A percentile compares a stretch with the other conserved stretches of the same genome.
These are phyloP conservation scores for Monosporozyma yasuniensis DNA, from an alignment of 805 yeast species.

Conservation along the genomic window DNA sequence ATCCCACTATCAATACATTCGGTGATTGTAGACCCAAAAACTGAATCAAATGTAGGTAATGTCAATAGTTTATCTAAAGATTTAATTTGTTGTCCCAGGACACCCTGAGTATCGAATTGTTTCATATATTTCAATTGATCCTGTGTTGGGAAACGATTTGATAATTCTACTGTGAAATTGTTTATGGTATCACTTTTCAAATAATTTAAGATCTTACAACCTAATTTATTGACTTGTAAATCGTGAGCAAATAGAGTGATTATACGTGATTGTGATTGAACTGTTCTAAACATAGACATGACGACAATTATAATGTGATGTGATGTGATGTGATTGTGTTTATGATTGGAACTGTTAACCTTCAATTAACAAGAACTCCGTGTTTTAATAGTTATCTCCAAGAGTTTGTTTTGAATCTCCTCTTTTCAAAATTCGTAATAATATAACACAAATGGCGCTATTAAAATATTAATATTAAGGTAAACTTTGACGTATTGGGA, in stretches of 20 bases:
- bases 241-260: conserved; percentile 36
- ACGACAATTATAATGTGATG: neutral
- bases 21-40: conserved; percentile 18
- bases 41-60: conserved; percentile 9
- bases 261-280: conserved; percentile 38
- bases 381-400: too few relatives aligned
- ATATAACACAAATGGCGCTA: neutral
- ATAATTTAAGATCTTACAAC: neutral
- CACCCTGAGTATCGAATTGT: conserved; percentile 6
- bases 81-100: conserved; percentile 15
- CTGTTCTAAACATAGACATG: conserved; percentile 42
- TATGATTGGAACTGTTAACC: too few relatives aligned
- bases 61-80: conserved; percentile 10
- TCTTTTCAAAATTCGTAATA: neutral
- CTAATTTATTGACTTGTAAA: conserved; percentile 15
- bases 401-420: too few relatives aligned
- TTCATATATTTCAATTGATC: conserved; percentile 26
- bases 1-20: conserved; percentile 13
- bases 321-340: neutral
- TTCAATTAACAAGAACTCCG: neutral
- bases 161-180: conserved; percentile 17
- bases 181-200: conserved; percentile 9
- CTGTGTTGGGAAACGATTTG: conserved; percentile 21
- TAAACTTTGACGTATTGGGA: too few relatives aligned
- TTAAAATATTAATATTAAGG: neutral